Base-by-base conservation (phyloP, 1,284 basidiomycete species). In the Trichosporon ovoides region DNA sequence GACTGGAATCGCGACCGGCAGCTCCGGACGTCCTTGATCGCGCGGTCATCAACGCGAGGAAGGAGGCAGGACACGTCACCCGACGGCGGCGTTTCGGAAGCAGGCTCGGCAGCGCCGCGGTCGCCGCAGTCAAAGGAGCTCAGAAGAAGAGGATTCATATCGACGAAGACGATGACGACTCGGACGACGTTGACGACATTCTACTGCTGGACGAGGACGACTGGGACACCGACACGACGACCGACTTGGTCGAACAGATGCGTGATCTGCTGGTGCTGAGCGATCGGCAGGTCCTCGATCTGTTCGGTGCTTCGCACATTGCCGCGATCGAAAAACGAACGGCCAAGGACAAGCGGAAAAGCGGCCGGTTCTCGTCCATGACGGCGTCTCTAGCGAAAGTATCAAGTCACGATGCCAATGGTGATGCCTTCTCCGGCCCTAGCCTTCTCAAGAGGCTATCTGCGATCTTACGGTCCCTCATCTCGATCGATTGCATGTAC, bases 241-340 rank as follows among this genome's bases (percentile, higher is more conserved):
- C 60, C 38, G 68, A 70, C 36, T 59, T 76, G 11, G 67, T 76
- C 1, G 71, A 72, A 49, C 72, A 76, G 53, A 66, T 66, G n/a
- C 61, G 71, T n/a, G 64, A 63, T 22, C 52, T 75, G 6, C 58
- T 76, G 2, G 59, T 69, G 0, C 56, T 76, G 0, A 67, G 69
- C 3, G 64, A 70, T 4, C 64, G 60, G 36, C 70, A 72, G 51
- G 64, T 59, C 2, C 48, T 74, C 16, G 67, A 72, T 20, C 53
- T 76, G 4, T 71, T 73, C 36, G 57, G 60, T 12, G 48, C 54
- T 2, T 57, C 53, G 4, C 52, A 56, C 0, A 58, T 37, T 38
- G 48, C 36, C 18, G 55, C 57, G 11, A 38, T 49, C 11, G 50
- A 61, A 3, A 57, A 10, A 56, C 37, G 13, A n/a, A 35, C 54